Percentiles rank a stretch among this genome's conserved stretches.
Conservation (phyloP, 192 early-diverging fungal genomes). For the Coemansia sp. region DNA sequence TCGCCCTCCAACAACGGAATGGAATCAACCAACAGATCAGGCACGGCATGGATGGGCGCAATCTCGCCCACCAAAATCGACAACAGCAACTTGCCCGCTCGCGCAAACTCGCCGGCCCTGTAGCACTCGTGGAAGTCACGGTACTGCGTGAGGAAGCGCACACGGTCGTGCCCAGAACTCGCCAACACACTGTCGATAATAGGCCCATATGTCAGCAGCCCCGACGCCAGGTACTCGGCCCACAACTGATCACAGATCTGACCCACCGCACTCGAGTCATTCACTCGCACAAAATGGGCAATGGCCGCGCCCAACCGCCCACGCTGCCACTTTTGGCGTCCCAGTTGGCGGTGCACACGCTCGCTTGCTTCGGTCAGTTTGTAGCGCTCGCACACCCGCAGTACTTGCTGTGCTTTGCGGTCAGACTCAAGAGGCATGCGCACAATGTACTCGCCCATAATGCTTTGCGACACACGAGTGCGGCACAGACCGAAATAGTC, state of each 20-base stretch:
- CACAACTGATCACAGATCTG: conserved; percentile 61
- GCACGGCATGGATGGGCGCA: conserved; percentile 57
- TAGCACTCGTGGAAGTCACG: conserved; percentile 61
- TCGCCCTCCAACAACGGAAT: conserved; percentile 65
- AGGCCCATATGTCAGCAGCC: conserved; percentile 47
- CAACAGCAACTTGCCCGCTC: conserved; percentile 55
- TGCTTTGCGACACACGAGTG: background rate
- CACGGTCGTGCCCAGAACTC: conserved; percentile 32
- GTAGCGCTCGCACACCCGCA: conserved; percentile 55
- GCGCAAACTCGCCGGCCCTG: conserved; percentile 19
- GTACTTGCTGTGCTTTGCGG: conserved; percentile 55
- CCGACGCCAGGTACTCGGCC: conserved; percentile 50
- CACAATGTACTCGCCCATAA: conserved; percentile 33
- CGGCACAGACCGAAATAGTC: conserved; percentile 54
- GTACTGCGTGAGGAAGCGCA: conserved; percentile 61
- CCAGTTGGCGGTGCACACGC: conserved; percentile 53
- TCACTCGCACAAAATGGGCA: conserved; percentile 59
- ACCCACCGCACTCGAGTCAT: conserved; percentile 53
- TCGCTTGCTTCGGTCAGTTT: conserved; percentile 28
- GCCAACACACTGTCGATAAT: conserved; percentile 45
- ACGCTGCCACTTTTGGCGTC: conserved; percentile 53
- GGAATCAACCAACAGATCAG: conserved; percentile 58
- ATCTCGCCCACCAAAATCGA: conserved; percentile 49
- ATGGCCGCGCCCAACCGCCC: conserved; percentile 64
- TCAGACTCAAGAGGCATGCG: conserved; percentile 60